A percentile compares a stretch with the other conserved stretches of the same genome.
phyloP scores from a whole-genome alignment of 2,329 filamentous ascomycete species.

The Lasiodiplodia theobromae region DNA sequence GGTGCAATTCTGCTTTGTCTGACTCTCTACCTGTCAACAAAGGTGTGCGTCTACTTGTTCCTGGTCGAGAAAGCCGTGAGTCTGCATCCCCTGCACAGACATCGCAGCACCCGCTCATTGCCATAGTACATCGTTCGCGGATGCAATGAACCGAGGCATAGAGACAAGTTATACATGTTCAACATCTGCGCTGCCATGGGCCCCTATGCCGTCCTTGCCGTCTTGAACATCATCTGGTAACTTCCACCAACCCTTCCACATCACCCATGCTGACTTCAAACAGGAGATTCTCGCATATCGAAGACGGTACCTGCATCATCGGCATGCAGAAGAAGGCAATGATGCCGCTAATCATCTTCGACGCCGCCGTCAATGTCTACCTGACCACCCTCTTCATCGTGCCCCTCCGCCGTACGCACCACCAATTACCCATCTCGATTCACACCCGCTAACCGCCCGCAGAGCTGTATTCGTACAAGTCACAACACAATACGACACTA shows the following conservation, averaged over 20 bases:
- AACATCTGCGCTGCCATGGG: conserved; percentile 3
- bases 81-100: neutral
- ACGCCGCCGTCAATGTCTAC: conserved; percentile 68
- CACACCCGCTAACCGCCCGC: neutral
- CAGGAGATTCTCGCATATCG: conserved; percentile 16
- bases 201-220: conserved; percentile 12
- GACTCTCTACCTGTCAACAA: conserved; percentile 15
- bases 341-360: conserved; percentile 68
- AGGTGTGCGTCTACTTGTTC: conserved; percentile 14
- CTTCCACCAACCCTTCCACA: neutral
- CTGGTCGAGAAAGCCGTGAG: conserved; percentile 21
- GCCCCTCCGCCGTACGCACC: conserved; percentile 55
- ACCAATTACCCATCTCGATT: too few species aligned
- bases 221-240: conserved; percentile 23
- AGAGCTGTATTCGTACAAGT: conserved; percentile 20
- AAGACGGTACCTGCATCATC: conserved; percentile 58
- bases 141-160: neutral
- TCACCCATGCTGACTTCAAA: neutral
- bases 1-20: conserved; percentile 13
- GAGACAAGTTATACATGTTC: conserved; percentile 9
- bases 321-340: conserved; percentile 66
- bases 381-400: conserved; percentile 68
- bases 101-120: neutral
- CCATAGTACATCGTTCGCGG: conserved; percentile 18
- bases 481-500: neutral